phyloP scores from a whole-genome alignment of 192 early-diverging fungal species.

The Mortierella antarctica region DNA sequence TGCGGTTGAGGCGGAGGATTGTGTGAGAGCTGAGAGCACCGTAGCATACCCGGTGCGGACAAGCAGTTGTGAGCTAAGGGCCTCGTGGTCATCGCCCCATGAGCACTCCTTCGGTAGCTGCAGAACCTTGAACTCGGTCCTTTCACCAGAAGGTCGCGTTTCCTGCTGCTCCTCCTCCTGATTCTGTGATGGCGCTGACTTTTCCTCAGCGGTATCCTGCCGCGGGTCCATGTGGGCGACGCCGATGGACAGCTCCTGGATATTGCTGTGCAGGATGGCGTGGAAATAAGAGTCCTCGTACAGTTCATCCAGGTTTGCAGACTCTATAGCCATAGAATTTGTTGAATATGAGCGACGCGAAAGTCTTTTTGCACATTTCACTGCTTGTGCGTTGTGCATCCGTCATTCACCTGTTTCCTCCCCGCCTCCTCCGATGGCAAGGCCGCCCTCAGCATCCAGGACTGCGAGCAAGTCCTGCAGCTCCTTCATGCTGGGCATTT shows the following conservation, averaged over 20 bases:
- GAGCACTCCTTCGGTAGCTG: slow-evolving; percentile 27
- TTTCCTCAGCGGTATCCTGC: not conserved
- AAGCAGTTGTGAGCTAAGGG: slow-evolving; percentile 15
- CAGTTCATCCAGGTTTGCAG: slow-evolving; percentile 40
- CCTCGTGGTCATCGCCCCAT: slow-evolving; percentile 48
- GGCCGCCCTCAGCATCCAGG: slow-evolving; percentile 35
- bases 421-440: slow-evolving; percentile 38
- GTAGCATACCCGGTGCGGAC: slow-evolving; percentile 32
- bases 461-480: slow-evolving; percentile 36
- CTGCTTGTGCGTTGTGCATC: no score
- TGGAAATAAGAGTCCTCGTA: slow-evolving; percentile 47
- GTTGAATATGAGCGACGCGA: not conserved
- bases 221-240: not conserved
- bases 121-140: slow-evolving; percentile 14
- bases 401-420: not conserved
- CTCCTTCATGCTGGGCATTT: slow-evolving; percentile 50
- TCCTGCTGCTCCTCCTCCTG: not conserved
- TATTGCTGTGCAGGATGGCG: slow-evolving; percentile 26
- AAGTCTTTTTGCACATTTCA: not conserved
- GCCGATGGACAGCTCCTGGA: slow-evolving; percentile 14
- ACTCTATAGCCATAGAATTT: slow-evolving; percentile 8
- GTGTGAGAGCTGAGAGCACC: slow-evolving; percentile 22
- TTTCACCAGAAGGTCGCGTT: not conserved
- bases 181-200: not conserved
- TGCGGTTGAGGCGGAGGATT: not conserved